These are phyloP conservation scores for Blastocystis sp. DNA, from an alignment of 352 stramenopile species.

Conservation along the genomic window DNA sequence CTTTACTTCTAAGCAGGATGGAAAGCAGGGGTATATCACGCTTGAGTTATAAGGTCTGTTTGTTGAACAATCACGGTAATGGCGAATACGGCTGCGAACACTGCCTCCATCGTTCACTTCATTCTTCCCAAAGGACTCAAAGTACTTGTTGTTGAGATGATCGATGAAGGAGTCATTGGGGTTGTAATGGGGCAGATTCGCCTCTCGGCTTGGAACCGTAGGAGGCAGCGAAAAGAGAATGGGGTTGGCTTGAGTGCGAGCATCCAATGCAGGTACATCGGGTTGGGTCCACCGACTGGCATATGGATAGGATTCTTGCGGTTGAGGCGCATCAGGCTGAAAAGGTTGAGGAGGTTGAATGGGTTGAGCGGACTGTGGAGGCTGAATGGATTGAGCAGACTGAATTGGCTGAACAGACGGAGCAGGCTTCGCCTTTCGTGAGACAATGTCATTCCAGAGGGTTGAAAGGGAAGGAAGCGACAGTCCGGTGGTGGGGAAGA, in stretches of 20 bases:
- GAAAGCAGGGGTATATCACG: conserved; percentile 31
- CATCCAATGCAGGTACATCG: no score
- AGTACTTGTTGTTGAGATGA: background rate
- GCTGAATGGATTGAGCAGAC: background rate
- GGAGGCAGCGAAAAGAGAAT: background rate
- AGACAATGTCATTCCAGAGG: background rate
- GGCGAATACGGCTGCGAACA: background rate
- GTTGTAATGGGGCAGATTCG: background rate
- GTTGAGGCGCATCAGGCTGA: background rate
- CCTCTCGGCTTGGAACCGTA: background rate
- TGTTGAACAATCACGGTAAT: conserved; percentile 1
- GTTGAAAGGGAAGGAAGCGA: background rate
- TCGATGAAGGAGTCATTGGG: background rate
- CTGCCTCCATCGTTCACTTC: background rate
- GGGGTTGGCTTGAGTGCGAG: background rate
- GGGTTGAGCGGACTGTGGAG: background rate
- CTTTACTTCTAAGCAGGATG: conserved; percentile 68
- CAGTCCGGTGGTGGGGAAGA: conserved; percentile 15
- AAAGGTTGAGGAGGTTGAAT: background rate
- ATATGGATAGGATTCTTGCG: background rate
- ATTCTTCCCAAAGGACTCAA: background rate
- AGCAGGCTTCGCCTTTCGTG: background rate
- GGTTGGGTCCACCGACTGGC: background rate
- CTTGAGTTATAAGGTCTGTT: conserved; percentile 52
- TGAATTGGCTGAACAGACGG: background rate